Evolutionary conservation across 2,329 filamentous ascomycete species (phyloP), one percentile per base, ranked within the genome.

Genomic region (Nothomitra cinnamomea): DNA sequence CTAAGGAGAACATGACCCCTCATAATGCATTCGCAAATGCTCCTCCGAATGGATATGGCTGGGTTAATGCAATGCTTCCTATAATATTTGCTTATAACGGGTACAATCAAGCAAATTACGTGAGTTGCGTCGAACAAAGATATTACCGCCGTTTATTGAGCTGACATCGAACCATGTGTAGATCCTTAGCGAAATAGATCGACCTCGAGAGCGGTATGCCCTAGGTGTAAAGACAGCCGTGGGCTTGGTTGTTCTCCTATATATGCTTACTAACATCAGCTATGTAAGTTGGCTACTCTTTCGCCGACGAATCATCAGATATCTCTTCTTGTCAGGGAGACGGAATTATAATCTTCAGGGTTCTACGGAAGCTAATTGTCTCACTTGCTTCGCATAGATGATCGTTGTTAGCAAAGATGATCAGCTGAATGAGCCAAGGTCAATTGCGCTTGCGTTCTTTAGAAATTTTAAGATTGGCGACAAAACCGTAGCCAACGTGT

Each of bases 51-150:
- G 6, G 21, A 4, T 19, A 5, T 5, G n/a, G 41, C n/a, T 45
- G n/a, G 3, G 4, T 59, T 40, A 55, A 57, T 22, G 52, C 54
- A 12, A 22, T 45, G 3, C 41, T 45, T 5, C n/a, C 4, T 3
- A 22, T 45, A 3, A 8, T 19, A 3, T 45, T 7, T 45, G 17
- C 41, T 5, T 45, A 45, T 13, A 13, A 7, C 15, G 41, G 41
- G 4, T 45, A 22, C 15, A n/a, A 45, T 19, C 41, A 45, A 45
- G 5, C n/a, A 21, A 7, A 7, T 22, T 45, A 45, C 24, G 41
- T 45, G 2, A 38, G 35, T 38, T 15, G 35, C 35, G 15, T 38
- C 7, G 15, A 7, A 38, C 35, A 38, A 7, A 7, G 15, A 7
- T 38, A 15, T 38, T 38, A n/a, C n/a, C n/a, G n/a, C 15, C 35